phyloP scores from a whole-genome alignment of 2,329 filamentous ascomycete genomes.

The Aspergillus ibericus region DNA sequence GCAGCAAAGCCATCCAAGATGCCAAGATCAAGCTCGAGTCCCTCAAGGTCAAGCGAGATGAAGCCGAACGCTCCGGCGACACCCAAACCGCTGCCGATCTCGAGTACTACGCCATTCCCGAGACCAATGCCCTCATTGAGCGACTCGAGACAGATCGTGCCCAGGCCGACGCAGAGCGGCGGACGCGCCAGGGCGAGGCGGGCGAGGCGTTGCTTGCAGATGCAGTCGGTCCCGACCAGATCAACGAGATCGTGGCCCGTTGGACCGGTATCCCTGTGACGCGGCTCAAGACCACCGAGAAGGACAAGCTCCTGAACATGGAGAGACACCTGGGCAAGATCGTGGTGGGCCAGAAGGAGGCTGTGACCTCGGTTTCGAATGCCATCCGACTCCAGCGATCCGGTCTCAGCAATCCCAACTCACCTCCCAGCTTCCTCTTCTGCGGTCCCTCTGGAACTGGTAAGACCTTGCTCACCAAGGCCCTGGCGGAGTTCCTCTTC shows the following conservation, averaged over 20 bases:
- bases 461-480: slow-evolving; percentile 96
- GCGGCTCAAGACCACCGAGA: slow-evolving; percentile 88
- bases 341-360: slow-evolving; percentile 92
- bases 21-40: slow-evolving; percentile 93
- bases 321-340: slow-evolving; percentile 79
- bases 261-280: slow-evolving; percentile 99
- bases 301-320: slow-evolving; percentile 98
- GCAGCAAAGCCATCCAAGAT: slow-evolving; percentile 88
- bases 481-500: slow-evolving; percentile 95
- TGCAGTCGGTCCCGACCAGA: slow-evolving; percentile 92
- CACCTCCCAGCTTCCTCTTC: slow-evolving; percentile 97
- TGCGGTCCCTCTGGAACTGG: slow-evolving; percentile 97
- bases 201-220: slow-evolving; percentile 80
- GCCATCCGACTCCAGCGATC: slow-evolving; percentile 94
- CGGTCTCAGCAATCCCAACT: slow-evolving; percentile 91
- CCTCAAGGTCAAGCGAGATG: slow-evolving; percentile 86
- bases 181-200: slow-evolving; percentile 57
- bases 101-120: slow-evolving; percentile 95
- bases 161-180: slow-evolving; percentile 69
- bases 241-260: slow-evolving; percentile 95
- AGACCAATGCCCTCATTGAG: slow-evolving; percentile 78
- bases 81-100: slow-evolving; percentile 87
- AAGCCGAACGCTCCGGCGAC: slow-evolving; percentile 85
- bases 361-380: slow-evolving; percentile 88
- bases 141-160: slow-evolving; percentile 78